Base-by-base conservation (phyloP, 176 grass and related monocot genomes). In the Ensete glaucum region DNA sequence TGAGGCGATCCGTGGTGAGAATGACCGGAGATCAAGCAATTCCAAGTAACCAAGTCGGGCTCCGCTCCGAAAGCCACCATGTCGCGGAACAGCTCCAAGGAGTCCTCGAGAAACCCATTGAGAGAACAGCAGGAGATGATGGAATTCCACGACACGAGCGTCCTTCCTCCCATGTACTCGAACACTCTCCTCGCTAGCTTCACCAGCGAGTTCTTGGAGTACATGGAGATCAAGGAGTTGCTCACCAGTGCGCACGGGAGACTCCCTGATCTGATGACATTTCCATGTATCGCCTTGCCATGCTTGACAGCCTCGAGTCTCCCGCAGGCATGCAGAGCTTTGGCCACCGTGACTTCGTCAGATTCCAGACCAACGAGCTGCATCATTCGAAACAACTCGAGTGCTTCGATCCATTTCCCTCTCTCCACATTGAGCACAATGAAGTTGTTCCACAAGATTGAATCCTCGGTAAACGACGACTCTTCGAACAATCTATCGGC, bases 151-250 rank as follows among this genome's bases (percentile, higher is more conserved):
- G 92, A 83, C 13, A 91, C 86, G 1, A 84, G 23, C 54, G 55
- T 81, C 25, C 67, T 52, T 7, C 65, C 24, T 58, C 69, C 77
- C 25, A 62, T 66, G 27, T 71, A 67, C 67, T 86, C 74, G 57
- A 96, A 89, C 73, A 89, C 86, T 58, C 75, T 82, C 9, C 69
- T 89, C 10, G 92, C 88, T 12, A 81, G 54, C 11, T 54, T 77
- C 26, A 89, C 77, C 22, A 79, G 55, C 7, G 85, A 83, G 70
- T 87, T 85, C 86, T 89, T 89, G n/a, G 92, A 87, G 82, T 96
- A 96, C 88, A 96, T 96, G 11, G 82, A 85, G 54, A 89, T 85
- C 68, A 96, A 89, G 77, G 90, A 96, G n/a, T 87, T 85, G 17
- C 86, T 85, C 1, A 96, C 82, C 70, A 89, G 76, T 74, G 73